Conservation (phyloP, 345 rosid genomes). For the Carallia pectinifolia region DNA sequence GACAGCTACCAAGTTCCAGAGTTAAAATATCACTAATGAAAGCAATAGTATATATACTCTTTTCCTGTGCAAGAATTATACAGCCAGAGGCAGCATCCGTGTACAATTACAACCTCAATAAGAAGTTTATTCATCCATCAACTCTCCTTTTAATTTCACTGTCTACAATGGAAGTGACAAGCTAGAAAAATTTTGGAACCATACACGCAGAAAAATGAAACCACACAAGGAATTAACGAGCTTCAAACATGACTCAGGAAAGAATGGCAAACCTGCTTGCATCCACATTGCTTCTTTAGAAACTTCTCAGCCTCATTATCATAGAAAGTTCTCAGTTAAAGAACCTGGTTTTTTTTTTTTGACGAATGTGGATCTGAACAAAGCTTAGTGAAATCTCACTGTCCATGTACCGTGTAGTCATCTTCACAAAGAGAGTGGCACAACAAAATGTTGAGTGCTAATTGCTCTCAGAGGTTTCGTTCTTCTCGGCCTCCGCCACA, state of each 20-base stretch:
- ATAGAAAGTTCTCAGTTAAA: constrained; percentile 5
- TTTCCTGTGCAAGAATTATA: too few species aligned
- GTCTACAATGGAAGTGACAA: background rate
- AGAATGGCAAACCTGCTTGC: constrained; percentile 13
- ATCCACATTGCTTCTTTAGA: background rate
- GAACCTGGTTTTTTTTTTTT: constrained; percentile 5
- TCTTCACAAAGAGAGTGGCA: constrained; percentile 7
- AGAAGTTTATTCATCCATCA: too few species aligned
- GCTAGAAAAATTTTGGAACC: constrained; percentile 4
- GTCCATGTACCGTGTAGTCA: background rate
- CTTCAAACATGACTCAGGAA: constrained; percentile 6
- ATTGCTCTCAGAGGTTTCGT: constrained; percentile 11
- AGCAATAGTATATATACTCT: too few species aligned
- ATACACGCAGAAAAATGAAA: constrained; percentile 28
- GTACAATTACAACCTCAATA: too few species aligned
- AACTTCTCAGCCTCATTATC: background rate
- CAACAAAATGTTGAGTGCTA: background rate
- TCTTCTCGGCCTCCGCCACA: constrained; percentile 47
- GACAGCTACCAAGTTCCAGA: too few species aligned
- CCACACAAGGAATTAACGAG: constrained; percentile 28
- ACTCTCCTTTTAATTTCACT: too few species aligned
- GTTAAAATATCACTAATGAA: too few species aligned
- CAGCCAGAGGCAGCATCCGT: too few species aligned
- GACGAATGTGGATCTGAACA: constrained; percentile 7
- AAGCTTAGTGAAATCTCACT: constrained; percentile 5